Conservation (phyloP, 768 basidiomycete species). For the Lepiota brunneoincarnata region DNA sequence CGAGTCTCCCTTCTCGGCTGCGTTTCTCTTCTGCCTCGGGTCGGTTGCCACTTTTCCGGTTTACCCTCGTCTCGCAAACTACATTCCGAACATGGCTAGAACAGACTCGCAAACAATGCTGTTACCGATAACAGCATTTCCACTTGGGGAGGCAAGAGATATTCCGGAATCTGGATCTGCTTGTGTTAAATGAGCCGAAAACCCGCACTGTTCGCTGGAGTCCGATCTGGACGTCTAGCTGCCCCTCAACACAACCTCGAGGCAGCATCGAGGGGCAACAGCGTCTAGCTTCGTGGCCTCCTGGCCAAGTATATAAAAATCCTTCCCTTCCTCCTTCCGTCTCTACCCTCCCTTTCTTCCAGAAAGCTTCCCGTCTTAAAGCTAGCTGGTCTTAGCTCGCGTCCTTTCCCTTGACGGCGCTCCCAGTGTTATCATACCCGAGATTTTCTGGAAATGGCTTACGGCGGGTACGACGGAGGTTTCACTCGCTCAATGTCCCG, state of each 20-base stretch:
- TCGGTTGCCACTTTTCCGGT: no score
- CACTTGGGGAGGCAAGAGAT: no score
- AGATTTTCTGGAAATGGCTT: slow-evolving; percentile 13
- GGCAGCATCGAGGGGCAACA: slow-evolving; percentile 9
- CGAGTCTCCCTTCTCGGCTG: no score
- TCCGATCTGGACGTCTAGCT: slow-evolving; percentile 1
- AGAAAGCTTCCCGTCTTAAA: not conserved
- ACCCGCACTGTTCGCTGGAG: not conserved
- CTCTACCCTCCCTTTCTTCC: not conserved
- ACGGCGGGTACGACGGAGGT: slow-evolving; percentile 21
- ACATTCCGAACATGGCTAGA: no score
- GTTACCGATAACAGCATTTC: no score
- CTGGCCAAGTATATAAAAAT: slow-evolving; percentile 2
- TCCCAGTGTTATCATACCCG: not conserved
- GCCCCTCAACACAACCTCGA: slow-evolving; percentile 9
- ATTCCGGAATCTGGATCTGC: not conserved
- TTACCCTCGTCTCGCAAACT: no score
- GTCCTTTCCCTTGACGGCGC: not conserved
- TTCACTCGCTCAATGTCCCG: slow-evolving; percentile 31
- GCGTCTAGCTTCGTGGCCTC: slow-evolving; percentile 3
- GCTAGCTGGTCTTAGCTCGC: not conserved
- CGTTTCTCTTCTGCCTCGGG: no score
- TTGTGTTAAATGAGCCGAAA: not conserved
- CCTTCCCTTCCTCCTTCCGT: not conserved
- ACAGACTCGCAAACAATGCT: no score